Percentiles rank a stretch among this genome's conserved stretches.
Conservation (phyloP, 306 rosid genomes). For the Cucurbita ficifolia region DNA sequence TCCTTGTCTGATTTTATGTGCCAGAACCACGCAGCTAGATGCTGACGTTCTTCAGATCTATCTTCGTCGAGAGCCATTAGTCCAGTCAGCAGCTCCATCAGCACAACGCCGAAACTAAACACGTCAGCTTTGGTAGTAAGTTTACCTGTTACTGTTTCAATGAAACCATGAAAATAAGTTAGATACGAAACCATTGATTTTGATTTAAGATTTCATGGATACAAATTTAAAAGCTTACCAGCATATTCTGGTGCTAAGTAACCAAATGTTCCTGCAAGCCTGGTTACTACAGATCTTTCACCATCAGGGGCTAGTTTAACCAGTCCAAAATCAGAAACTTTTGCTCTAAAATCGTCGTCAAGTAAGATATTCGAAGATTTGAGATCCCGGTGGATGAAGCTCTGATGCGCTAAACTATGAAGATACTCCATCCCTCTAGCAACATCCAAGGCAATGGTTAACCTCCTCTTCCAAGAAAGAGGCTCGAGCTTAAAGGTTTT, state of each 20-base stretch:
- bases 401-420: conserved; percentile 75
- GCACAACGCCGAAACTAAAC: conserved; percentile 95
- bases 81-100: conserved; percentile 92
- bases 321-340: conserved; percentile 89
- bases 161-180: conserved; percentile 15
- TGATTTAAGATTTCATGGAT: not conserved
- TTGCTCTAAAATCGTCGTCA: conserved; percentile 77
- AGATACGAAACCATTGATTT: conserved; percentile 1
- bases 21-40: conserved; percentile 98
- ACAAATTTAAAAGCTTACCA: conserved; percentile 26
- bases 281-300: conserved; percentile 69
- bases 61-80: conserved; percentile 83
- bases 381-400: conserved; percentile 99
- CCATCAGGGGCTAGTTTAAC: conserved; percentile 97
- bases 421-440: conserved; percentile 99
- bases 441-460: conserved; percentile 87
- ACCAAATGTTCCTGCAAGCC: conserved; percentile 97
- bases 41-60: conserved; percentile 81
- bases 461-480: conserved; percentile 93
- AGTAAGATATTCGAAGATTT: conserved; percentile 89
- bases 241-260: conserved; percentile 99
- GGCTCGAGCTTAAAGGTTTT: conserved; percentile 57
- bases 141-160: conserved; percentile 83
- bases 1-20: conserved; percentile 69
- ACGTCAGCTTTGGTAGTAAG: conserved; percentile 95